Percentiles rank a stretch among this genome's conserved stretches.
These are phyloP conservation scores for Chrysoporthe austroafricana DNA, from an alignment of 2,329 filamentous ascomycete genomes.

Conservation along the genomic window DNA sequence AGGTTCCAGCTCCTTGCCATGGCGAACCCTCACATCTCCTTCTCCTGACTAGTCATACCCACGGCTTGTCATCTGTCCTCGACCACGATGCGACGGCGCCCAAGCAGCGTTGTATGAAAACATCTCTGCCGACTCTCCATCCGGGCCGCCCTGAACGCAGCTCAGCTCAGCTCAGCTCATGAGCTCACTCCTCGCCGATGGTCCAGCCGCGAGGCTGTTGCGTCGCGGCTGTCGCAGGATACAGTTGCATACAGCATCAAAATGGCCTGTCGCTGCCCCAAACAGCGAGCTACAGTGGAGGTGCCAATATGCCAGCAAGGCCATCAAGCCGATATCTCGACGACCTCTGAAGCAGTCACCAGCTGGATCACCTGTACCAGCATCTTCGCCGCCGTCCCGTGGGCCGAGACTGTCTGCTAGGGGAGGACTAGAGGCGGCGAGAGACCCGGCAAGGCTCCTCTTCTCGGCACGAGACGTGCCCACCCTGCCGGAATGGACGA, in stretches of 20 bases:
- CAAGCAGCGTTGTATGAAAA: not conserved
- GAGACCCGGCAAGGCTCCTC: conserved; percentile 16
- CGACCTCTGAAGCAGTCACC: not conserved
- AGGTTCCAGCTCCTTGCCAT: not conserved
- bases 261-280: no score
- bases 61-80: no score
- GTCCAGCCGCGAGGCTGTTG: conserved; percentile 22
- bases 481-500: conserved; percentile 34
- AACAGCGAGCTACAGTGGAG: not conserved
- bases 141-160: not conserved
- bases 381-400: not conserved
- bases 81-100: not conserved
- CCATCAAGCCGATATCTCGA: not conserved
- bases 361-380: not conserved
- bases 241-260: not conserved
- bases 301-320: conserved; percentile 17
- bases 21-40: no score
- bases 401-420: conserved; percentile 19
- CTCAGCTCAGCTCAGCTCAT: conserved; percentile 15
- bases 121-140: not conserved
- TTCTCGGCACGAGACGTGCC: conserved; percentile 38
- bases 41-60: not conserved
- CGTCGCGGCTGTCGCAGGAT: not conserved
- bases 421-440: not conserved
- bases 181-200: conserved; percentile 24